Evolutionary conservation across 768 basidiomycete species (phyloP).

Genomic region (Mycena leptocephala): DNA sequence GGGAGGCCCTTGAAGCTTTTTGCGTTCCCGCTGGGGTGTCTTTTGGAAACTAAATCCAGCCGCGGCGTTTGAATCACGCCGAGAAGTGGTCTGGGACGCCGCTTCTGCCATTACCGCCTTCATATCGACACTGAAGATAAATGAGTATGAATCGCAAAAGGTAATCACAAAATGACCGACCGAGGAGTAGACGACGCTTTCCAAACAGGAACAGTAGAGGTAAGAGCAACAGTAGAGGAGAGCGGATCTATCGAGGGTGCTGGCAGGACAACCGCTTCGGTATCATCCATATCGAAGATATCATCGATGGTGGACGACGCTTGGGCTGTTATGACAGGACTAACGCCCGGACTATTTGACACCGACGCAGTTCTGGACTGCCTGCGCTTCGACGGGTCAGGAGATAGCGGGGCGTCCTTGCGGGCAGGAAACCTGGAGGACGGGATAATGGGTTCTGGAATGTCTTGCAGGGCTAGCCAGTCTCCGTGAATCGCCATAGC

Average conservation of each 20-base stretch:
- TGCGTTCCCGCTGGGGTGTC: conserved; percentile 34
- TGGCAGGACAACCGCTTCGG: conserved; percentile 55
- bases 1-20: conserved; percentile 14
- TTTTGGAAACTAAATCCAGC: conserved; percentile 24
- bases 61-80: conserved; percentile 16
- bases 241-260: conserved; percentile 6
- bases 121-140: conserved; percentile 80
- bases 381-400: conserved; percentile 25
- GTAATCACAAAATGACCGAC: conserved; percentile 53
- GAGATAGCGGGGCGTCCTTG: conserved; percentile 36
- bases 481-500: conserved; percentile 75
- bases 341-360: conserved; percentile 39
- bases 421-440: conserved; percentile 39
- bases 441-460: conserved; percentile 71
- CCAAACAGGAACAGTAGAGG: conserved; percentile 58
- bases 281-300: conserved; percentile 89
- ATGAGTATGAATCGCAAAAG: conserved; percentile 22
- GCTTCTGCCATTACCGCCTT: conserved; percentile 90
- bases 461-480: conserved; percentile 82
- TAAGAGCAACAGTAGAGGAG: not conserved
- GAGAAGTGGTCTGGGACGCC: conserved; percentile 43
- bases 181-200: conserved; percentile 65
- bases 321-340: conserved; percentile 38
- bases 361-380: conserved; percentile 32
- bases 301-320: conserved; percentile 66